Base-by-base conservation (phyloP, 805 yeast genomes). In the Yarrowia sp. region DNA sequence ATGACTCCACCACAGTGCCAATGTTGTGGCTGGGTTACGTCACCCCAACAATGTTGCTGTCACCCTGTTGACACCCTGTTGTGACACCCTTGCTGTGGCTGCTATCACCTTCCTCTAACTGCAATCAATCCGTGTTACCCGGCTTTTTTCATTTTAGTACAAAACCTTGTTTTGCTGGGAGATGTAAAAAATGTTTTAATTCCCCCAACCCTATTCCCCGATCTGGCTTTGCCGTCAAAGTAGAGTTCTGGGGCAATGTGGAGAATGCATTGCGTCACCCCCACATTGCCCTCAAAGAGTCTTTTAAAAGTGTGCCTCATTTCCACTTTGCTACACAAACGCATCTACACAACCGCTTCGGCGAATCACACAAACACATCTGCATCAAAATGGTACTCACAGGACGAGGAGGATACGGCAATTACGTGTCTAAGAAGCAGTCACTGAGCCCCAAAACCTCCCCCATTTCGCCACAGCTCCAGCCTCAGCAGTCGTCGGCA, bases 321-420 rank as follows among this genome's bases (percentile, higher is more conserved):
- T 31, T 31, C 35, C 14, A 27, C 14, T 21, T 24, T 22, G 3
- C 6, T 12, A 36, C 41, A 16, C 22, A 19, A 19, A 13, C 31
- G 4, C 41, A 19, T 10, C 7, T 32, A 44, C 31, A 49, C 56
- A 27, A 29, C 6, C n/a, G n/a, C n/a, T n/a, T n/a, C n/a, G n/a
- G n/a, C n/a, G n/a, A n/a, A n/a, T 32, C 29, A n/a, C 36, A 27
- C 38, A 19, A 18, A 47, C 16, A 12, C 32, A 51, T 19, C 9
- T 27, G 36, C 19, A n/a, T 21, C 9, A 51, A 12, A 35, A 70
- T 70, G 73, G 73, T 69, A 14, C 60, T 68, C 21, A 66, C 71
- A 8, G 74, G 74, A 14, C 63, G 74, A 61, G 74, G 74, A 38
- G 74, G 74, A 22, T 69, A 65, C 56, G 74, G 74, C 24, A 71